Evolutionary conservation across 257 asterid species (phyloP).

Genomic region (Solanum neorickii): DNA sequence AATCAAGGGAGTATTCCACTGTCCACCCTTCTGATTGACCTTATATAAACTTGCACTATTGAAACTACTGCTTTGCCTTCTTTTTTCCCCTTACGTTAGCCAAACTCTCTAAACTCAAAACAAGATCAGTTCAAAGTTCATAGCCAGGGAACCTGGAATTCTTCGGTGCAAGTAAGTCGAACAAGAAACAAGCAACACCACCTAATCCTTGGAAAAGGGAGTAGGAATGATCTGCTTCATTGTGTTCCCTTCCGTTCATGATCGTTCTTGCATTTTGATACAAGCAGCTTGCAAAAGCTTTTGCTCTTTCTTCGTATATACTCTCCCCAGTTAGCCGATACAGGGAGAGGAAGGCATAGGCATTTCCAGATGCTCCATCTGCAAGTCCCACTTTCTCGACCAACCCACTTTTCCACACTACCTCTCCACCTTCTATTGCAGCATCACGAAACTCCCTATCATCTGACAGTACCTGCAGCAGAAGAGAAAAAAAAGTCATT

Average conservation of each 20-base stretch:
- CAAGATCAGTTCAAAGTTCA: slow-evolving; percentile 28
- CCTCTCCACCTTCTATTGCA: slow-evolving; percentile 84
- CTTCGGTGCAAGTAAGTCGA: slow-evolving; percentile 33
- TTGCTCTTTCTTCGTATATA: slow-evolving; percentile 56
- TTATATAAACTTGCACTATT: background rate
- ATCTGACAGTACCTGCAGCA: slow-evolving; percentile 32
- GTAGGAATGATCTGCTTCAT: slow-evolving; percentile 24
- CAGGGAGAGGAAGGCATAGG: slow-evolving; percentile 56
- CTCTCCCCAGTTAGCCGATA: slow-evolving; percentile 54
- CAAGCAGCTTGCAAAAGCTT: slow-evolving; percentile 54
- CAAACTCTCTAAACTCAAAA: background rate
- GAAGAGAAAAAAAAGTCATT: background rate
- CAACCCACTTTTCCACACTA: slow-evolving; percentile 72
- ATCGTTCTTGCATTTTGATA: slow-evolving; percentile 18
- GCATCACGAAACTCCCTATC: slow-evolving; percentile 65
- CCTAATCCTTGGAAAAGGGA: slow-evolving; percentile 67
- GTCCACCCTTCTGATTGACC: background rate
- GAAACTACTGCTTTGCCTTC: background rate
- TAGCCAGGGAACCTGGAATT: slow-evolving; percentile 59
- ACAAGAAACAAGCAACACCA: slow-evolving; percentile 59
- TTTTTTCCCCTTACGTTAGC: background rate
- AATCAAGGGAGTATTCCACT: background rate
- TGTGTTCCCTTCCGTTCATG: background rate
- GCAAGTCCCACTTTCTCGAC: slow-evolving; percentile 61
- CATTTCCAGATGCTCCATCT: slow-evolving; percentile 64